Conservation (phyloP, 495 filamentous ascomycete genomes). For the Aspergillus cavernicola region DNA sequence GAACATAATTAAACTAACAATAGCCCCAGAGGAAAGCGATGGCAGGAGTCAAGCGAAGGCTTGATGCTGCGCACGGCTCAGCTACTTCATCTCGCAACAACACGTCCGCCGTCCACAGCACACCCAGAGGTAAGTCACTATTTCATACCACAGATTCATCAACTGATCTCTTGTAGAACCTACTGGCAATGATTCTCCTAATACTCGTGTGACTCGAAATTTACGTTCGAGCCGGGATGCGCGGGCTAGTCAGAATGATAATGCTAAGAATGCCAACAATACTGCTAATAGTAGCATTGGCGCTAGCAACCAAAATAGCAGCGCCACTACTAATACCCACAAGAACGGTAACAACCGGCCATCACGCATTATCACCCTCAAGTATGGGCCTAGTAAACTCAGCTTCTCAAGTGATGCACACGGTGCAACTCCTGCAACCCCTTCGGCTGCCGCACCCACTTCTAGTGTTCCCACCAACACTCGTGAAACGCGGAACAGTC, state of each 20-base stretch:
- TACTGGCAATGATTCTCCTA: conserved; percentile 14
- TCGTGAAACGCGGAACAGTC: conserved; percentile 27
- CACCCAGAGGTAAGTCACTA: conserved; percentile 15
- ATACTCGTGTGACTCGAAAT: conserved; percentile 25
- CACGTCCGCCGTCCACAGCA: conserved; percentile 4
- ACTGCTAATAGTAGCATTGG: conserved; percentile 4
- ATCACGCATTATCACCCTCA: conserved; percentile 25
- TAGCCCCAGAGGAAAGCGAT: conserved; percentile 26
- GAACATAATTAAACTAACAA: not conserved
- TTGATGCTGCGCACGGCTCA: conserved; percentile 18
- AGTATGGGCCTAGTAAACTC: conserved; percentile 13
- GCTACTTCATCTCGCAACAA: conserved; percentile 10
- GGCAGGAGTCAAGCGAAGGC: conserved; percentile 31
- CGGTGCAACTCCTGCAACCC: conserved; percentile 2
- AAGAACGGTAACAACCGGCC: conserved; percentile 15
- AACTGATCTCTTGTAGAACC: conserved; percentile 12
- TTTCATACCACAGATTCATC: not conserved
- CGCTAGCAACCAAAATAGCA: conserved; percentile 10
- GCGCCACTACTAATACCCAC: conserved; percentile 7
- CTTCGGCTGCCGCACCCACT: not conserved
- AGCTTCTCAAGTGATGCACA: conserved; percentile 8
- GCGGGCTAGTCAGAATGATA: conserved; percentile 21
- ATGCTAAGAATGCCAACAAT: conserved; percentile 10
- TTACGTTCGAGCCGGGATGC: conserved; percentile 24
- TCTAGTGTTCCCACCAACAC: conserved; percentile 5